Conservation (phyloP, 768 basidiomycete genomes). For the Astraeus odoratus region DNA sequence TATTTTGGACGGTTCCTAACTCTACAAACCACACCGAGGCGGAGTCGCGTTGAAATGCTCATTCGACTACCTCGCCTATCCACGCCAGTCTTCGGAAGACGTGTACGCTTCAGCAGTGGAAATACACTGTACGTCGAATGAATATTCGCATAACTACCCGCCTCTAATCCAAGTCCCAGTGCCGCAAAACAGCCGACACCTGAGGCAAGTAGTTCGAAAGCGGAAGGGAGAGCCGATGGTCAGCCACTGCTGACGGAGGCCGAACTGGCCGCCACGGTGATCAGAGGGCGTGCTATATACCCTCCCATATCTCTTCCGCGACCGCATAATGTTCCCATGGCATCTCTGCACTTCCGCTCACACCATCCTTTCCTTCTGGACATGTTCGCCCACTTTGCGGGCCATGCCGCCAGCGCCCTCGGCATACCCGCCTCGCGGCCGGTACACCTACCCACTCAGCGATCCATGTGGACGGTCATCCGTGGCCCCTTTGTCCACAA, state of each 20-base stretch:
- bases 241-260: conserved; percentile 28
- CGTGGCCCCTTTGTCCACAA: conserved; percentile 88
- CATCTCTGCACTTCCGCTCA: conserved; percentile 76
- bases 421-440: conserved; percentile 70
- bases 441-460: conserved; percentile 62
- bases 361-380: conserved; percentile 61
- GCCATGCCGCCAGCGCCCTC: conserved; percentile 79
- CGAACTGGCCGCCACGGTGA: conserved; percentile 44
- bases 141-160: neutral
- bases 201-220: neutral
- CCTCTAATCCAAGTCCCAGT: neutral
- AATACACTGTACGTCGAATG: conserved; percentile 10
- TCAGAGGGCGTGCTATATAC: conserved; percentile 56
- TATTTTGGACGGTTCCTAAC: neutral
- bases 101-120: conserved; percentile 14
- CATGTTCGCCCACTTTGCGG: conserved; percentile 77
- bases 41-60: conserved; percentile 22
- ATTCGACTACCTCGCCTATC: conserved; percentile 14
- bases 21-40: neutral
- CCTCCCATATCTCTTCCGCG: conserved; percentile 50
- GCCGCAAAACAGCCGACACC: conserved; percentile 4
- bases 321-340: conserved; percentile 69
- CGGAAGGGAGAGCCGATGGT: neutral
- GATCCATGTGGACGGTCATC: conserved; percentile 79
- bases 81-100: conserved; percentile 15